A percentile compares a stretch with the other conserved stretches of the same genome.
Evolutionary conservation across 495 filamentous ascomycete genomes (phyloP).

Genomic region (Delitschia confertaspora): DNA sequence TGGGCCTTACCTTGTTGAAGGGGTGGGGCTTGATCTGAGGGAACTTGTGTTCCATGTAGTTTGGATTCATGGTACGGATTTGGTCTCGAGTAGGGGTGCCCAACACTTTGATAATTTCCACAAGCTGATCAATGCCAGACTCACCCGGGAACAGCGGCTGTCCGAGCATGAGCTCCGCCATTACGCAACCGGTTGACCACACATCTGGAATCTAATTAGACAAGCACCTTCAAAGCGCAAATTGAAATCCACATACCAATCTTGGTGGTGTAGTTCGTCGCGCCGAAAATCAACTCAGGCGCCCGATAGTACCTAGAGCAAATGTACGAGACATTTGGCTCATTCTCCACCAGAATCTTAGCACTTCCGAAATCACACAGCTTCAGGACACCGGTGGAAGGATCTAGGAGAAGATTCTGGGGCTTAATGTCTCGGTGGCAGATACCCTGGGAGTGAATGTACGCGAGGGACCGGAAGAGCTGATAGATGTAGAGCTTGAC

Average conservation of each 20-base stretch:
- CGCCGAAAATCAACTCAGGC: slow-evolving; percentile 96
- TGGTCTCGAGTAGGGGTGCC: slow-evolving; percentile 97
- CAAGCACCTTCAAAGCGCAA: background rate
- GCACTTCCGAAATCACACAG: slow-evolving; percentile 98
- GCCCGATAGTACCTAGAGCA: slow-evolving; percentile 98
- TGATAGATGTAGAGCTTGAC: slow-evolving; percentile 99
- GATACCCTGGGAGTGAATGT: slow-evolving; percentile 99
- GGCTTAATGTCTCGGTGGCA: slow-evolving; percentile 99
- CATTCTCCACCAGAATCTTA: slow-evolving; percentile 97
- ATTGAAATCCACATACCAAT: slow-evolving; percentile 60
- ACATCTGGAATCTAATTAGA: slow-evolving; percentile 56
- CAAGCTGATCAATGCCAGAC: slow-evolving; percentile 95
- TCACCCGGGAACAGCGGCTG: slow-evolving; percentile 99
- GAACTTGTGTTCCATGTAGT: slow-evolving; percentile 99
- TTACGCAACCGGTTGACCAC: slow-evolving; percentile 98
- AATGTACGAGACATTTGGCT: slow-evolving; percentile 99
- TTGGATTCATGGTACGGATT: slow-evolving; percentile 99
- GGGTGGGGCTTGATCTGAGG: slow-evolving; percentile 99
- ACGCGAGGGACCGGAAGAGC: slow-evolving; percentile 93
- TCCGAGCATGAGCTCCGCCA: slow-evolving; percentile 98
- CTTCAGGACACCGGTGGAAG: slow-evolving; percentile 82
- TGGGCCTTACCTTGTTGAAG: slow-evolving; percentile 69
- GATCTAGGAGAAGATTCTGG: slow-evolving; percentile 91
- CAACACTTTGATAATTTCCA: slow-evolving; percentile 99
- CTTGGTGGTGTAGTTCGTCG: slow-evolving; percentile 99